Base-by-base conservation (phyloP, 257 asterid genomes). In the Solanum habrochaites region DNA sequence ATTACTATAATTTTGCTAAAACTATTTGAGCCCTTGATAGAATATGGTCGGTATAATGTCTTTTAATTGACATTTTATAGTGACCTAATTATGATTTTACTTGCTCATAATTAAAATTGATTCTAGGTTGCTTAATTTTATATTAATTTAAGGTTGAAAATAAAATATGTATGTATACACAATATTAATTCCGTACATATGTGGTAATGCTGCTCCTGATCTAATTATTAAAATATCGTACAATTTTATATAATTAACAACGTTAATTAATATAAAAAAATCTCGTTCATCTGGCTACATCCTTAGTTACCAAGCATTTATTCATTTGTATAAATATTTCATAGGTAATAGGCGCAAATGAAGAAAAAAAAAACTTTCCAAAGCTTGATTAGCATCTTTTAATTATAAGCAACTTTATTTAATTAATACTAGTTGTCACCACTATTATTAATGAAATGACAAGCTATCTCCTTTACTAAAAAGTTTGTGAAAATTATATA, bases 1-100 rank as follows among this genome's bases (percentile, higher is more conserved):
- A 87, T 84, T 56, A 18, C 64, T 86, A 89, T 90, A 85, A 83
- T 77, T 64, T 27, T 27, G 43, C 43, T 80, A 86, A 83, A 70
- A 73, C 21, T 85, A 81, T 70, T 39, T 43, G 25, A 86, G 39
- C n/a, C 85, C 60, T 60, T 31, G 8, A 3, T 86, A n/a, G 69
- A 88, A 72, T 37, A 13, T 85, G 90, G 75, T 87, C 88, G n/a
- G 40, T 86, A 37, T n/a, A 52, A 20, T 42, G 84, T 80, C 40
- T 13, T 83, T 25, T 69, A 40, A 40, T 84, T 18, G 60, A 64
- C 40, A 64, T 42, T 58, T 35, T 62, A 39, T 14, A 13, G 35
- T 39, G n/a, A 62, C 9, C 8, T 56, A 11, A 83, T 83, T 62
- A 83, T 64, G 39, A 83, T 9, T 64, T 83, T 16, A 23, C 25